These are phyloP conservation scores for Curvularia verruculosa DNA, from an alignment of 2,329 filamentous ascomycete species.

Conservation along the genomic window DNA sequence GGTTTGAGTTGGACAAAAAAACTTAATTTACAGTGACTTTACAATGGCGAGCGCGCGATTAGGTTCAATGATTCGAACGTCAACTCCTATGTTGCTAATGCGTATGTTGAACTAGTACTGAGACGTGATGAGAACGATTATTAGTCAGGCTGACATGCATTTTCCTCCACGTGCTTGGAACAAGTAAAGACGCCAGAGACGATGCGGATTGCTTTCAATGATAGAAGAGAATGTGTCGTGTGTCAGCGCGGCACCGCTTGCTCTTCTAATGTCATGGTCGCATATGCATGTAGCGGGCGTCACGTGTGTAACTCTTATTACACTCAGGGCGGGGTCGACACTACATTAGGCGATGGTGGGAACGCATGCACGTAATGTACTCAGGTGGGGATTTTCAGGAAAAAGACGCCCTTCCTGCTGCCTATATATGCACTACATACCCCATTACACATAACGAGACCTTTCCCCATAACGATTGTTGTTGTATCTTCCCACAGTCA, in stretches of 20 bases:
- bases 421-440: background rate
- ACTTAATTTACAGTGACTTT: background rate
- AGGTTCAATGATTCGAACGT: background rate
- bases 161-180: background rate
- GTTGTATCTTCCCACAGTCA: background rate
- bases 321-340: background rate
- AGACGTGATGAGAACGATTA: background rate
- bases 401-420: background rate
- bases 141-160: background rate
- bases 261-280: background rate
- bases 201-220: background rate
- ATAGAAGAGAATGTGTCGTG: background rate
- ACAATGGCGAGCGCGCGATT: background rate
- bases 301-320: background rate
- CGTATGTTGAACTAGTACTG: background rate
- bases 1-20: constrained; percentile 1
- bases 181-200: background rate
- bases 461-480: background rate
- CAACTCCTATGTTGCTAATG: background rate
- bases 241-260: background rate
- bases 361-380: background rate
- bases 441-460: background rate
- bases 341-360: background rate
- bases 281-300: background rate
- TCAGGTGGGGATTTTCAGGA: background rate